Percentiles rank a stretch among this genome's conserved stretches.
Conservation (phyloP, 2,329 filamentous ascomycete species). For the Aspergillus pseudoterreus region DNA sequence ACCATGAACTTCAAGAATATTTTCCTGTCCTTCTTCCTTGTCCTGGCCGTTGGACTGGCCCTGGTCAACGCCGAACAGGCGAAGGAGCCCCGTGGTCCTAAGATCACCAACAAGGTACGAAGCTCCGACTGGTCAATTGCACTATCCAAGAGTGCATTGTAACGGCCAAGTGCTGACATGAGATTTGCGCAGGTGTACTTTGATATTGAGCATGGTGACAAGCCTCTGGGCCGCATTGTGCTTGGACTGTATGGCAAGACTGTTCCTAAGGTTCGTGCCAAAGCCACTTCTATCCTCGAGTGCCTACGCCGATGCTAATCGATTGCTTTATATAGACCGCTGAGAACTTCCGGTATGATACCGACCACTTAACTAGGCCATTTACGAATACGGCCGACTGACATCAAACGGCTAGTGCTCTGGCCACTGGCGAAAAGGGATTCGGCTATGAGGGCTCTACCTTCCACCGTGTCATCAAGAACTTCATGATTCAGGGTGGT, state of each 20-base stretch:
- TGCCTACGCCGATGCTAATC: conserved; percentile 1
- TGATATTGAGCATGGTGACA: conserved; percentile 61
- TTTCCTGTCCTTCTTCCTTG: conserved; percentile 66
- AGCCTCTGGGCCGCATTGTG: conserved; percentile 58
- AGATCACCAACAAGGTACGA: conserved; percentile 84
- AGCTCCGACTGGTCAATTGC: background rate
- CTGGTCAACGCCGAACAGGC: conserved; percentile 72
- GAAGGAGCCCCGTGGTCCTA: conserved; percentile 63
- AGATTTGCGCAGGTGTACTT: conserved; percentile 54
- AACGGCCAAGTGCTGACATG: conserved; percentile 9
- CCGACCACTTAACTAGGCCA: background rate
- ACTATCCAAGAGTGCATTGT: too few species aligned
- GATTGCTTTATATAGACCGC: conserved; percentile 47
- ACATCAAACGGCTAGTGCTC: conserved; percentile 38
- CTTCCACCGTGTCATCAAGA: conserved; percentile 68
- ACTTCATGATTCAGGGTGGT: conserved; percentile 69
- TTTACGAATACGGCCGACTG: conserved; percentile 5
- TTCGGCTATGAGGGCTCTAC: conserved; percentile 63
- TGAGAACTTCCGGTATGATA: conserved; percentile 58
- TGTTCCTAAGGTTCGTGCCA: conserved; percentile 54
- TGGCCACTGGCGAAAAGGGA: conserved; percentile 65
- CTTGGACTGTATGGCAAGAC: conserved; percentile 67
- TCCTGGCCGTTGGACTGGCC: conserved; percentile 66
- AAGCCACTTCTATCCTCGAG: background rate
- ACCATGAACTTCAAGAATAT: conserved; percentile 34